Conservation (phyloP, 176 grass and related monocot genomes). For the Pharus latifolius region DNA sequence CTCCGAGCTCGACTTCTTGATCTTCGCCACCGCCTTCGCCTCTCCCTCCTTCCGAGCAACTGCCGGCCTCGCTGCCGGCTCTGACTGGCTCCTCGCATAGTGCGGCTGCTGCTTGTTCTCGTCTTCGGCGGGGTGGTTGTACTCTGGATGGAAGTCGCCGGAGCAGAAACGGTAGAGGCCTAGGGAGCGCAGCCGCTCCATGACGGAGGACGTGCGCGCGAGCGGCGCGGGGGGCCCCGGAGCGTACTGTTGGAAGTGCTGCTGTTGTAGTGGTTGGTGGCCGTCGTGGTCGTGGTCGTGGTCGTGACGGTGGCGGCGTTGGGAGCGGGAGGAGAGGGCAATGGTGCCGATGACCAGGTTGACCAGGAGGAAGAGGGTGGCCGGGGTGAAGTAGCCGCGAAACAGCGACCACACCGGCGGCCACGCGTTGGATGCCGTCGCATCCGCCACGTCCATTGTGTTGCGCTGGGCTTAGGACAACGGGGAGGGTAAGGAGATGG, state of each 20-base stretch:
- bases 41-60: neutral
- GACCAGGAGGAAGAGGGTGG: constrained; percentile 69
- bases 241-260: neutral
- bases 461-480: too few relatives aligned
- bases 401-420: constrained; percentile 30
- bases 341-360: constrained; percentile 88
- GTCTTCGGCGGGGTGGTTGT: neutral
- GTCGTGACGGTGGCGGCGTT: neutral
- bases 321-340: constrained; percentile 50
- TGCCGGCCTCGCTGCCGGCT: neutral
- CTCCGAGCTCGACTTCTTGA: neutral
- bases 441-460: constrained; percentile 13
- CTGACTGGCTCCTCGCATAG: constrained; percentile 40
- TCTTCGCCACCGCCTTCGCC: neutral
- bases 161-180: constrained; percentile 66
- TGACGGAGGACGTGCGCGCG: constrained; percentile 37
- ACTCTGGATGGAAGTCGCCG: constrained; percentile 52
- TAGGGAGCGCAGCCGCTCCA: constrained; percentile 70
- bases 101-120: constrained; percentile 7
- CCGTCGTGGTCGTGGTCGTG: neutral
- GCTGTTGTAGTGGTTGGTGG: neutral
- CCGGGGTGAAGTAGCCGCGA: constrained; percentile 46
- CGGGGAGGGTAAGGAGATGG: too few relatives aligned
- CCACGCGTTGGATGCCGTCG: neutral
- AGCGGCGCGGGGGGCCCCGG: constrained; percentile 9